These are phyloP conservation scores for Orbilia brochopaga DNA, from an alignment of 2,329 filamentous ascomycete genomes.

Conservation along the genomic window DNA sequence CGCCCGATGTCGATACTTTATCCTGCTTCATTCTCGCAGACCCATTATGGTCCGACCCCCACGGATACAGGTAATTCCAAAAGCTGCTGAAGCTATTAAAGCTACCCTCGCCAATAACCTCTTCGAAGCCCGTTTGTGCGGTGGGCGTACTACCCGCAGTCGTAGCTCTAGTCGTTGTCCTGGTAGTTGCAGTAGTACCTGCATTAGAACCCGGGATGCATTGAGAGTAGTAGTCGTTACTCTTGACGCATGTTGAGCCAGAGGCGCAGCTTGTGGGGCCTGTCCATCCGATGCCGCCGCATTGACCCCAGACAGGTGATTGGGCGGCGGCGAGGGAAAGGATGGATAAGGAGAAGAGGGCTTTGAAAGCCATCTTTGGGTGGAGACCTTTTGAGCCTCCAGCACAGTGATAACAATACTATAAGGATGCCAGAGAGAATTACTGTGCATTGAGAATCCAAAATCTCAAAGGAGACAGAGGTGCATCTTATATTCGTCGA, in stretches of 20 bases:
- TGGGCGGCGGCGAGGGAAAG: constrained; percentile 36
- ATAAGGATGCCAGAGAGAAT: no score
- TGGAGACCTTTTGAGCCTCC: constrained; percentile 21
- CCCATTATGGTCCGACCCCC: constrained; percentile 67
- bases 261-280: constrained; percentile 51
- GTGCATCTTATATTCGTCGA: no score
- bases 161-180: constrained; percentile 21
- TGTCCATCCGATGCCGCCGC: constrained; percentile 52
- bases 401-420: no score
- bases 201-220: constrained; percentile 48
- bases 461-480: no score
- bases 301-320: constrained; percentile 51
- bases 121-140: constrained; percentile 24
- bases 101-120: constrained; percentile 46
- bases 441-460: no score
- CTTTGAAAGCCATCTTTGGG: constrained; percentile 21
- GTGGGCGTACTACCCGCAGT: not conserved
- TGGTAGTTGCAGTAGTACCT: constrained; percentile 10
- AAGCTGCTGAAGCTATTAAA: constrained; percentile 54
- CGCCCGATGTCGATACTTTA: constrained; percentile 60
- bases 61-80: constrained; percentile 65
- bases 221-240: constrained; percentile 53
- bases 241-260: constrained; percentile 49
- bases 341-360: constrained; percentile 17
- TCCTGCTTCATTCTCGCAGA: constrained; percentile 64